phyloP scores from a whole-genome alignment of 805 yeast species.

The Lachancea lanzarotensis region DNA sequence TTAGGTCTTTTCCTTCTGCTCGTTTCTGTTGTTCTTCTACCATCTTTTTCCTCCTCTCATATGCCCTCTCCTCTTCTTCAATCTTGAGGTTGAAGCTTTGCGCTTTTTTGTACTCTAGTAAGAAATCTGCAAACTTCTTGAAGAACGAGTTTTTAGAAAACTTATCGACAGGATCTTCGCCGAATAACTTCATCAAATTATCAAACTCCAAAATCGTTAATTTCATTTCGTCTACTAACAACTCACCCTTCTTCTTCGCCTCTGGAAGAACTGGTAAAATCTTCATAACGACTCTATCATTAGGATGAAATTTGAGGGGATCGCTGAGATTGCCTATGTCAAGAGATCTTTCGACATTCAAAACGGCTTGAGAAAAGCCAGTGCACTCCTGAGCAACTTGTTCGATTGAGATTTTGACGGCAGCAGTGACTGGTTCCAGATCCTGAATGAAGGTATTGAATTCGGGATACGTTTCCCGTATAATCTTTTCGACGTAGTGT shows the following conservation, averaged over 20 bases:
- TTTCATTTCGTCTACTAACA: conserved; percentile 57
- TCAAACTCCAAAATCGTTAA: conserved; percentile 60
- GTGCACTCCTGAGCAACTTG: conserved; percentile 69
- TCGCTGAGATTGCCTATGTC: conserved; percentile 83
- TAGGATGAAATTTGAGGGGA: conserved; percentile 64
- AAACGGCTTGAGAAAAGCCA: conserved; percentile 52
- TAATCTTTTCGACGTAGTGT: conserved; percentile 84
- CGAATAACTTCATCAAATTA: conserved; percentile 71
- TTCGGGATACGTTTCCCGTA: conserved; percentile 81
- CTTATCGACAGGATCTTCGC: conserved; percentile 78
- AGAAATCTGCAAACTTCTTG: conserved; percentile 70
- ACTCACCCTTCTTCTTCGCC: conserved; percentile 64
- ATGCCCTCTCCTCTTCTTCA: conserved; percentile 74
- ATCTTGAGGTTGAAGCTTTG: conserved; percentile 67
- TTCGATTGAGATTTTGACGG: conserved; percentile 74
- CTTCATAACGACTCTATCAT: conserved; percentile 59
- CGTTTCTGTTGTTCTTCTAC: conserved; percentile 32
- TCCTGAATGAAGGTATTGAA: conserved; percentile 71
- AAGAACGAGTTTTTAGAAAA: conserved; percentile 65
- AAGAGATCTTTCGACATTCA: conserved; percentile 66
- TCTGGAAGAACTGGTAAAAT: conserved; percentile 63
- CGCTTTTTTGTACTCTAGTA: conserved; percentile 72
- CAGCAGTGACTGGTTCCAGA: conserved; percentile 46
- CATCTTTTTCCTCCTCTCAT: conserved; percentile 68
- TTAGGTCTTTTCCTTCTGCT: conserved; percentile 15